phyloP scores from a whole-genome alignment of 495 filamentous ascomycete genomes.

The Darksidea phi region DNA sequence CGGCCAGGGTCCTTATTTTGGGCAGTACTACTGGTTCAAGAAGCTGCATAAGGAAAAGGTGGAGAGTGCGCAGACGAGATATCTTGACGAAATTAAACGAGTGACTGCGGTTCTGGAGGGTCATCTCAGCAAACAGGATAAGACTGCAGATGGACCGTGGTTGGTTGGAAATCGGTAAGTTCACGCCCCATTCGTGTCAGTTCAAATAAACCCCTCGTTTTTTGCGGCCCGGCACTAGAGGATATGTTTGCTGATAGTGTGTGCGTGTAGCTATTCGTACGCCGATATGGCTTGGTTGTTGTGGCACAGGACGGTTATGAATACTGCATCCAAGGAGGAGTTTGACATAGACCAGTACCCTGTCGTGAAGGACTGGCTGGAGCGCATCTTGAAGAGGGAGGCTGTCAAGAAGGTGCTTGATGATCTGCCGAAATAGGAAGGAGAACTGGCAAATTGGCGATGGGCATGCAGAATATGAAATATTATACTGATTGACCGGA shows the following conservation, averaged over 20 bases:
- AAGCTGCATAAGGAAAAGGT: slow-evolving; percentile 27
- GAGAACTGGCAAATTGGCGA: neutral
- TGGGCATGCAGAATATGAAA: neutral
- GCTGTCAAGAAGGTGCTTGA: slow-evolving; percentile 27
- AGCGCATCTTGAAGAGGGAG: slow-evolving; percentile 33
- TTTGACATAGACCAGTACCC: slow-evolving; percentile 33
- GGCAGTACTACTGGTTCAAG: slow-evolving; percentile 21
- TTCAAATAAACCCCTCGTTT: too few relatives aligned
- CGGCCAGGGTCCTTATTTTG: slow-evolving; percentile 35
- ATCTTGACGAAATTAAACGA: slow-evolving; percentile 22
- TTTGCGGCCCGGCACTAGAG: too few relatives aligned
- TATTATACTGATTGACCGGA: too few relatives aligned
- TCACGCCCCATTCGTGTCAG: too few relatives aligned
- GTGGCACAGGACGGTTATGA: slow-evolving; percentile 46
- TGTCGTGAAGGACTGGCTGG: slow-evolving; percentile 40
- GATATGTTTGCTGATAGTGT: too few relatives aligned
- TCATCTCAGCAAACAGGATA: slow-evolving; percentile 7
- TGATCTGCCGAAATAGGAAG: neutral
- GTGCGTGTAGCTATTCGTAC: slow-evolving; percentile 56
- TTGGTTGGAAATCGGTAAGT: slow-evolving; percentile 65
- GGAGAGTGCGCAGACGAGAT: slow-evolving; percentile 22
- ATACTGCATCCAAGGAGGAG: slow-evolving; percentile 6
- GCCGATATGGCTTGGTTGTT: slow-evolving; percentile 60
- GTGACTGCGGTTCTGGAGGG: slow-evolving; percentile 24
- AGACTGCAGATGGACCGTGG: slow-evolving; percentile 38